These are phyloP conservation scores for Sugiyamaella neomexicana DNA, from an alignment of 1,139 yeast genomes.

Conservation along the genomic window DNA sequence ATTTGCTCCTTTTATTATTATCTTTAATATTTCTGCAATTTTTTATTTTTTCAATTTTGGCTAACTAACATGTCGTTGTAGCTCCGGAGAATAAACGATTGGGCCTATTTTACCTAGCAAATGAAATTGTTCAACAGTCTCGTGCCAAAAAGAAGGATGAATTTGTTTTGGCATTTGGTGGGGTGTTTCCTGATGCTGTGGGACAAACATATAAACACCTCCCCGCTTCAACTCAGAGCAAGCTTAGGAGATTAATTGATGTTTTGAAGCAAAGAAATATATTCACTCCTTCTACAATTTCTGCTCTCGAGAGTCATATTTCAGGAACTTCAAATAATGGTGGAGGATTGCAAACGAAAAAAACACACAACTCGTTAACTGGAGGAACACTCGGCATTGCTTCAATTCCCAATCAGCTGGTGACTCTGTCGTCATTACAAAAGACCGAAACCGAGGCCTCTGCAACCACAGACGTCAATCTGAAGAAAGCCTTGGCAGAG, in stretches of 20 bases:
- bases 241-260: conserved; percentile 60
- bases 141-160: conserved; percentile 62
- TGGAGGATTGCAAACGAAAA: background rate
- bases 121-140: conserved; percentile 83
- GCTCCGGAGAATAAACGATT: conserved; percentile 52
- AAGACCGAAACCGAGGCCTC: conserved; percentile 29
- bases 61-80: conserved; percentile 16
- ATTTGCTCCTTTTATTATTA: too few relatives aligned
- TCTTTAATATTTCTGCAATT: too few relatives aligned
- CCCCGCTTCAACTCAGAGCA: conserved; percentile 38
- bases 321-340: conserved; percentile 1
- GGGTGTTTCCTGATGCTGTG: conserved; percentile 20
- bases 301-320: conserved; percentile 41
- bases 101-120: conserved; percentile 68
- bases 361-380: conserved; percentile 21
- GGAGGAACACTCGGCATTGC: conserved; percentile 29
- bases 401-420: conserved; percentile 46
- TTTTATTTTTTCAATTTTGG: background rate
- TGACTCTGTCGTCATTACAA: conserved; percentile 48
- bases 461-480: conserved; percentile 18
- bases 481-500: conserved; percentile 23
- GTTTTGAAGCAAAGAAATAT: conserved; percentile 76
- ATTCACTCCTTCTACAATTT: conserved; percentile 49
- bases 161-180: conserved; percentile 59
- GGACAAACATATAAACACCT: conserved; percentile 9